Percentiles rank a stretch among this genome's conserved stretches.
phyloP scores from a whole-genome alignment of 306 rosid species.

The Psophocarpus tetragonolobus region DNA sequence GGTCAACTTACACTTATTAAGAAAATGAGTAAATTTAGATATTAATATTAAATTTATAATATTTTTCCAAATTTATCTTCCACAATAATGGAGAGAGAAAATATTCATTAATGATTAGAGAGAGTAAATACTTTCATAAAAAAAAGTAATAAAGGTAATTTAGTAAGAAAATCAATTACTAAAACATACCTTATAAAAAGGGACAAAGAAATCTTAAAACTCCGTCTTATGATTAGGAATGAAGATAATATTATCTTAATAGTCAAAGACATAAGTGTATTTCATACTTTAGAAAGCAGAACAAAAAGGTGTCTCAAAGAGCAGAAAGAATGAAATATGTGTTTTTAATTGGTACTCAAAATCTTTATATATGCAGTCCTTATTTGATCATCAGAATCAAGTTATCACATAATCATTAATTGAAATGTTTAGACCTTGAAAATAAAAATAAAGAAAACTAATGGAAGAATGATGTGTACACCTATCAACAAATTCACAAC shows the following conservation, averaged over 20 bases:
- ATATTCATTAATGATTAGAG: too few relatives aligned
- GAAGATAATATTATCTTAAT: not conserved
- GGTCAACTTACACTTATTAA: too few relatives aligned
- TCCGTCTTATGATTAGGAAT: too few relatives aligned
- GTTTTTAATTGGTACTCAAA: not conserved
- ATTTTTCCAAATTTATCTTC: too few relatives aligned
- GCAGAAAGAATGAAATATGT: conserved; percentile 18
- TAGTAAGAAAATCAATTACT: too few relatives aligned
- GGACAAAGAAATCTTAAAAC: too few relatives aligned
- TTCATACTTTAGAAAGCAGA: not conserved
- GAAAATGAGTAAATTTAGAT: too few relatives aligned
- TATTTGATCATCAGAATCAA: conserved; percentile 32
- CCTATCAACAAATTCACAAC: conserved; percentile 3
- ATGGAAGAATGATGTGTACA: conserved; percentile 10
- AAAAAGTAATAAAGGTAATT: too few relatives aligned
- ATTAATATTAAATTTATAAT: too few relatives aligned
- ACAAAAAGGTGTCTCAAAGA: conserved; percentile 1
- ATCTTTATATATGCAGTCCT: not conserved
- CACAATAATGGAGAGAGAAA: too few relatives aligned
- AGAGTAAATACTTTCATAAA: too few relatives aligned
- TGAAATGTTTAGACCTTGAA: conserved; percentile 2
- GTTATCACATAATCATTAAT: conserved; percentile 18
- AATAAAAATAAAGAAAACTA: not conserved
- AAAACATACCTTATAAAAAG: too few relatives aligned
- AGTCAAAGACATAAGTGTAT: not conserved